These are phyloP conservation scores for Sphagnurus paluster DNA, from an alignment of 1,284 basidiomycete species.

Conservation along the genomic window DNA sequence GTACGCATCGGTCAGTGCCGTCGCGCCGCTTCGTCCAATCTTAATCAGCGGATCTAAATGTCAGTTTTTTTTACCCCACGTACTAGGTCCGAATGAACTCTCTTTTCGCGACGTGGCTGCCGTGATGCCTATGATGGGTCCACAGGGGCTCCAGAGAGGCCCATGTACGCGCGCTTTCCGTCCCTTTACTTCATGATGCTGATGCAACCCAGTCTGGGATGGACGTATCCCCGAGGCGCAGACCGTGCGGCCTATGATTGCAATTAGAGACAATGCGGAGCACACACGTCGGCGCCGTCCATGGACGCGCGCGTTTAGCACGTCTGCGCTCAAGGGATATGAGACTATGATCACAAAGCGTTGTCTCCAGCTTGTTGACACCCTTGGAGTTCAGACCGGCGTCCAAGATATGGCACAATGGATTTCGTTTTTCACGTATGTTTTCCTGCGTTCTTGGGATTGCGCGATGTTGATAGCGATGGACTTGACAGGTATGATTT, in stretches of 20 bases:
- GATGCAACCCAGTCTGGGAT: constrained; percentile 28
- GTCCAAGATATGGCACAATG: constrained; percentile 44
- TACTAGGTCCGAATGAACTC: constrained; percentile 63
- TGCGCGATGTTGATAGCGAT: background rate
- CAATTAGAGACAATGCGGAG: constrained; percentile 33
- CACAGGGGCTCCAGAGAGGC: constrained; percentile 49
- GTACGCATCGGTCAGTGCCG: constrained; percentile 40
- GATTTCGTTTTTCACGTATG: constrained; percentile 56
- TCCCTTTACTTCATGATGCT: constrained; percentile 1
- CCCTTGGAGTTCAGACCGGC: constrained; percentile 32
- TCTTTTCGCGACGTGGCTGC: constrained; percentile 45
- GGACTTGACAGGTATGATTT: constrained; percentile 54
- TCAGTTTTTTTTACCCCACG: background rate
- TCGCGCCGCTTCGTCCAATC: background rate
- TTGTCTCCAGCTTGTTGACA: constrained; percentile 42
- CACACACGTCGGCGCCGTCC: constrained; percentile 53
- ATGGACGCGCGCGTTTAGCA: constrained; percentile 58
- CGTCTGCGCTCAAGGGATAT: constrained; percentile 52
- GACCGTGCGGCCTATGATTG: constrained; percentile 30
- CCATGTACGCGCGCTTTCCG: constrained; percentile 38
- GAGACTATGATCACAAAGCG: constrained; percentile 45
- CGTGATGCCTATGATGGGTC: constrained; percentile 45
- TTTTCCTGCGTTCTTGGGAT: constrained; percentile 1
- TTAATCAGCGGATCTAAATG: constrained; percentile 1
- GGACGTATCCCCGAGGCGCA: constrained; percentile 32